A percentile compares a stretch with the other conserved stretches of the same genome.
Evolutionary conservation across 2,329 filamentous ascomycete genomes (phyloP).

Genomic region (Coleophoma crateriformis): DNA sequence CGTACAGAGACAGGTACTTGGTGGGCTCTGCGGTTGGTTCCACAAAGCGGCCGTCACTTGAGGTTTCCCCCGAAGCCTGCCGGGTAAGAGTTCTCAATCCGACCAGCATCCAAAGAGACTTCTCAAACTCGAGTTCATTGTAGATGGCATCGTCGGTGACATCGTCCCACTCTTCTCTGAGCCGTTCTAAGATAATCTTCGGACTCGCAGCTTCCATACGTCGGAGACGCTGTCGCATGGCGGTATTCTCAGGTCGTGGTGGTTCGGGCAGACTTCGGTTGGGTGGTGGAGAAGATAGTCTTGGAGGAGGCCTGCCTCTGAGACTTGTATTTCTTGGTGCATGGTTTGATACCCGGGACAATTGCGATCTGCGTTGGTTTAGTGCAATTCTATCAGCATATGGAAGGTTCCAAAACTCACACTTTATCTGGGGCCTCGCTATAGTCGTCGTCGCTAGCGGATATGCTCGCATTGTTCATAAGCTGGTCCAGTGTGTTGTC

Average conservation of each 20-base stretch:
- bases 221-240: conserved; percentile 32
- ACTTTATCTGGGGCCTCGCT: too few relatives aligned
- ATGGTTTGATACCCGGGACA: background rate
- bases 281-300: background rate
- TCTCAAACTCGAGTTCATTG: conserved; percentile 46
- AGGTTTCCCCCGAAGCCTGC: background rate
- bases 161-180: conserved; percentile 45
- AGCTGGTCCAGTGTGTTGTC: background rate
- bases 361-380: background rate
- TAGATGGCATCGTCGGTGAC: conserved; percentile 42
- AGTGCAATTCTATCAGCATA: background rate
- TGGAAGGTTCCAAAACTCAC: too few relatives aligned
- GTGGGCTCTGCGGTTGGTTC: background rate
- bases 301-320: background rate
- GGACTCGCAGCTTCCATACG: conserved; percentile 49
- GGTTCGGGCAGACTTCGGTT: background rate
- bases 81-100: conserved; percentile 39
- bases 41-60: too few relatives aligned
- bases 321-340: background rate
- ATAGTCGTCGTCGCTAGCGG: background rate
- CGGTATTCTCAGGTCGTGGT: background rate
- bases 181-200: conserved; percentile 45
- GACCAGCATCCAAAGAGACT: conserved; percentile 58
- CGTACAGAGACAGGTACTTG: conserved; percentile 23
- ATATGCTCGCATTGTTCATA: background rate